These are phyloP conservation scores for Naganishia sp. DNA, from an alignment of 1,284 basidiomycete genomes.

Conservation along the genomic window DNA sequence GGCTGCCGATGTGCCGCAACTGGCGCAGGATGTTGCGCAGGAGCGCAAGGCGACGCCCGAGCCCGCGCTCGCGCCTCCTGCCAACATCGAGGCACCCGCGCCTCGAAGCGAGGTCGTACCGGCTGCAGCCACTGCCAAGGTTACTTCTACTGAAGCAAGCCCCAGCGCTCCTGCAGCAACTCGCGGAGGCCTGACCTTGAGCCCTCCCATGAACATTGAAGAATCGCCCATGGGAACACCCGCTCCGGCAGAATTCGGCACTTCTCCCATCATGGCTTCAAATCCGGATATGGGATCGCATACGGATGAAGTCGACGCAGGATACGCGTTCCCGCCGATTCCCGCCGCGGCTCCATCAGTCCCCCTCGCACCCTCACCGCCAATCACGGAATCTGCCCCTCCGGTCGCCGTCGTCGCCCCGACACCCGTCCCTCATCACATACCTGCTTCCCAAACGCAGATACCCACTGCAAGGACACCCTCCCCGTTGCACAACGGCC, in stretches of 20 bases:
- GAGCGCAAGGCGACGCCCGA: constrained; percentile 4
- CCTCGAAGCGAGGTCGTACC: not conserved
- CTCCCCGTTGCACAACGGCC: not conserved
- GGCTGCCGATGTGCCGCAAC: too few species aligned
- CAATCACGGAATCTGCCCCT: not conserved
- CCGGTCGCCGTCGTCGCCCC: not conserved
- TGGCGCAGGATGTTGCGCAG: not conserved
- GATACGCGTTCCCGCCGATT: constrained; percentile 22
- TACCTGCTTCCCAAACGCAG: not conserved
- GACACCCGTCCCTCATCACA: not conserved
- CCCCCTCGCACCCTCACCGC: constrained; percentile 14
- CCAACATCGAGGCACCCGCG: not conserved
- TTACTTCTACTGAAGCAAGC: too few species aligned
- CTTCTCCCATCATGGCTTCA: constrained; percentile 5
- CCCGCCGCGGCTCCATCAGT: constrained; percentile 5
- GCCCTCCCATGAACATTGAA: constrained; percentile 10
- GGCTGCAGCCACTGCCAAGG: not conserved
- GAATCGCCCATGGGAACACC: constrained; percentile 31
- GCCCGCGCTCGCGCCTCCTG: not conserved
- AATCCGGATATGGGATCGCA: not conserved
- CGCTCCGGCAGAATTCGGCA: not conserved
- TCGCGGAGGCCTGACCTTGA: constrained; percentile 3
- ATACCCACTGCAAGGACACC: constrained; percentile 34
- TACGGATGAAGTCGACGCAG: constrained; percentile 22
- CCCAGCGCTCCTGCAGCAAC: not conserved